Evolutionary conservation across 495 filamentous ascomycete species (phyloP), one percentile per base, ranked within the genome.

Genomic region (Stereocaulon alpinum): DNA sequence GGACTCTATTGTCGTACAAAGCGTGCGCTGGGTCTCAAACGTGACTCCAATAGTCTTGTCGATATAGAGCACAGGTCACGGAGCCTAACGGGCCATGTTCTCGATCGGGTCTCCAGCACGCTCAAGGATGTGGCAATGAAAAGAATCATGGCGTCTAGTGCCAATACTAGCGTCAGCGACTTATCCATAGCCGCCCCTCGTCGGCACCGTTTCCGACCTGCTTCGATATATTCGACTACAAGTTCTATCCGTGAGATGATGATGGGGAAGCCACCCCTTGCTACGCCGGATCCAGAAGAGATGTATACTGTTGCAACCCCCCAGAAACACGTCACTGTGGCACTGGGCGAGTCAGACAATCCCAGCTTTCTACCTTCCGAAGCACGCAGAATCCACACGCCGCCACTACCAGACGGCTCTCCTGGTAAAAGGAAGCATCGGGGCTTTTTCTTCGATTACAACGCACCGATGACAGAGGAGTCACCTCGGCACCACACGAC

Each of bases 401-500:
- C 80, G 22, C 80, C 80, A 0, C 72, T 77, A 0, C 65, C 74
- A 24, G 69, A 65, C 44, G 66, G 70, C 43, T 65, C 61, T 24
- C 62, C 65, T 6, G 62, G 64, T 6, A 65, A 69, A 11, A 56
- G 67, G 4, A 69, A 67, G 32, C 66, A 68, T 3, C 71, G 72
- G 12, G 74, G 74, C 3, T 73, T 80, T 62, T 80, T 81, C 67
- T 76, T 77, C 59, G 74, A 81, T 51, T 70, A 80, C 32, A 60
- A 24, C 24, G 43, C 61, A 20, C 65, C 65, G 30, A 29, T 27
- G 10, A n/a, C 10, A 27, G n/a, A 14, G 20, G 45, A 17, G 34
- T 62, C 53, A 32, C 18, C 34, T 6, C 6, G 20, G 18, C 22
- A 24, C 22, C 44, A 42, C 30, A 34, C 18, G 17, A 48, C 14